Base-by-base conservation (phyloP, 2,329 filamentous ascomycete genomes). In the Tetracladium maxilliforme region DNA sequence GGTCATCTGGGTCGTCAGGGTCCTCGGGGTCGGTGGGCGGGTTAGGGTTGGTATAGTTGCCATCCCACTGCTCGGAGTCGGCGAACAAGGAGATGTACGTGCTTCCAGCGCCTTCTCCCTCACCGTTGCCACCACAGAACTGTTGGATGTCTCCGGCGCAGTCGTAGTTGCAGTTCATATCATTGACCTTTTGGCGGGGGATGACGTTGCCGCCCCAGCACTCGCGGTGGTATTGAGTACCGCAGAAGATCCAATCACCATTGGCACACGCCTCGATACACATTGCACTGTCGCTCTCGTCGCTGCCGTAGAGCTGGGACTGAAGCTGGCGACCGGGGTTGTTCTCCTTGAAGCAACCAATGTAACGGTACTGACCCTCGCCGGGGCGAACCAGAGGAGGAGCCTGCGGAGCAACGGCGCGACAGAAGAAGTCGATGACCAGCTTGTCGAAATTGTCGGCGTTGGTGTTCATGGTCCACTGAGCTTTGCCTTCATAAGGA, bases 381-480 rank as follows among this genome's bases (percentile, higher is more conserved):
- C 60, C 60, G 13, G 54, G 49, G 2, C 29, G 22, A 6, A 54
- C 29, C 24, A 64, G 38, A 4, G 64, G 64, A 1, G 62, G 51
- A 0, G 61, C 56, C 38, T 71, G 67, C 27, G 65, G 57, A 0
- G 62, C 36, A 1, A 65, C 52, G 2, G 61, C 64, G 6, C 44
- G 54, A 30, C 67, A 70, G 23, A 40, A 40, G 31, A 71, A 70
- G 8, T 58, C 44, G 5, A 70, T 53, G 6, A 47, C 44, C 24
- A 64, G 59, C 45, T 70, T 70, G 15, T 55, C 59, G 25, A 61
- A 52, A 2, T 38, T 41, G 1, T 58, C 55, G 28, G 70, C 66
- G 25, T 67, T 63, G 22, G 60, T 61, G 40, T 70, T 71, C 37
- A 71, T 52, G 0, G 59, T 66, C 67, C 66, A 71, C 3, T 46